Evolutionary conservation across 805 yeast genomes (phyloP).

Genomic region (Barnettozyma vustinii): DNA sequence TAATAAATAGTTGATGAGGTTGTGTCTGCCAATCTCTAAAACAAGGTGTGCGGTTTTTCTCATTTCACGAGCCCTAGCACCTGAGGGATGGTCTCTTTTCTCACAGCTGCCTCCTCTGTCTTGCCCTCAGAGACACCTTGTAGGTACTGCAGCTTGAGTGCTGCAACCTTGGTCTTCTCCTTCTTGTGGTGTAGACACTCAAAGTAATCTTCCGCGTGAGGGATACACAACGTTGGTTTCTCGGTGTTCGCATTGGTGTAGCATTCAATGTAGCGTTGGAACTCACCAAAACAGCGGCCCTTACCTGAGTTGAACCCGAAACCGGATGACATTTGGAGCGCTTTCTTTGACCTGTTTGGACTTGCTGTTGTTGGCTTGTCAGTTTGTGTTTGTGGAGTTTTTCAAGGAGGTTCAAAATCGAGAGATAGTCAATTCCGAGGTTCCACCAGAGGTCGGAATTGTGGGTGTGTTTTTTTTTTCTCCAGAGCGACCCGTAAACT

Average conservation of each 20-base stretch:
- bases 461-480: too few species aligned
- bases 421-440: too few species aligned
- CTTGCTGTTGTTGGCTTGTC: background rate
- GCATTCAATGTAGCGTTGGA: constrained; percentile 42
- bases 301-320: constrained; percentile 38
- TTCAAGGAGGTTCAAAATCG: too few species aligned
- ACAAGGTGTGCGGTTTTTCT: background rate
- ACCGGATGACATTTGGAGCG: constrained; percentile 31
- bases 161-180: constrained; percentile 29
- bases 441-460: too few species aligned
- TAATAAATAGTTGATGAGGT: background rate
- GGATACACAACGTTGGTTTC: constrained; percentile 33
- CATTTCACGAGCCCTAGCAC: constrained; percentile 19
- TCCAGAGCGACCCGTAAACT: background rate
- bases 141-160: constrained; percentile 23
- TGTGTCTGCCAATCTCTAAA: background rate
- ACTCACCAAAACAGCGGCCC: constrained; percentile 41
- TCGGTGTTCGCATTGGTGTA: constrained; percentile 35
- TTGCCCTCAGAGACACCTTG: constrained; percentile 9
- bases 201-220: constrained; percentile 40
- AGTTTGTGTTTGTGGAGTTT: background rate
- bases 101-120: constrained; percentile 8
- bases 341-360: background rate
- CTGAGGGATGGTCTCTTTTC: constrained; percentile 18
- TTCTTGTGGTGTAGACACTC: constrained; percentile 46